Conservation (phyloP, 176 grass and related monocot species). For the Oryza officinalis region DNA sequence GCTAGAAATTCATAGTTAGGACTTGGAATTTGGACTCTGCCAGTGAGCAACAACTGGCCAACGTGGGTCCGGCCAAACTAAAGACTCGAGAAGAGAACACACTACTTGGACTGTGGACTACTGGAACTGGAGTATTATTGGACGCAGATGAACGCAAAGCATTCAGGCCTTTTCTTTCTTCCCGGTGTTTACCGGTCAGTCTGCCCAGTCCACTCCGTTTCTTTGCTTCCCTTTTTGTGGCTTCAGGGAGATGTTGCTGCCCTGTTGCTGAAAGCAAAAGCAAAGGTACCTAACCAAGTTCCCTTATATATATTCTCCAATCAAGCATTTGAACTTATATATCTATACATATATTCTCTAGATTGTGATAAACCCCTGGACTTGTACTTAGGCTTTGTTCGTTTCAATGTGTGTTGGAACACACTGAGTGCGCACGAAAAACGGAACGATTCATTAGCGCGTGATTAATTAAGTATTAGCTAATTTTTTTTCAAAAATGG, state of each 20-base stretch:
- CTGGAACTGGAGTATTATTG: background rate
- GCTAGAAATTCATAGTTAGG: background rate
- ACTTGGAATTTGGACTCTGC: background rate
- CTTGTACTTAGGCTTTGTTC: background rate
- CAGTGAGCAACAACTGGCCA: background rate
- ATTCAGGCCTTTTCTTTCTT: background rate
- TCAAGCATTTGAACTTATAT: background rate
- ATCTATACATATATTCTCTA: background rate
- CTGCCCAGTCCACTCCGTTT: background rate
- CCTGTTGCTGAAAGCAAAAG: constrained; percentile 40
- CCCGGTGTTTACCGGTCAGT: background rate
- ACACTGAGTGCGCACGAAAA: too few relatives aligned
- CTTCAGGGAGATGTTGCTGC: constrained; percentile 1
- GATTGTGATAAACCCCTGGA: constrained; percentile 8
- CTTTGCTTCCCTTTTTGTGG: background rate
- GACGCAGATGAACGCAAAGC: constrained; percentile 5
- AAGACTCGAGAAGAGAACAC: background rate
- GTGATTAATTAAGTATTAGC: too few relatives aligned
- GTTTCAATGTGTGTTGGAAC: too few relatives aligned
- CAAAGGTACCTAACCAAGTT: constrained; percentile 3
- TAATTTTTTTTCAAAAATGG: too few relatives aligned
- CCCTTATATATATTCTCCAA: background rate
- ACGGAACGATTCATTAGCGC: too few relatives aligned
- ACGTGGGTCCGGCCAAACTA: background rate
- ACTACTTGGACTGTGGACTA: background rate